Conservation (phyloP, 192 early-diverging fungal species). For the Podila minutissima region DNA sequence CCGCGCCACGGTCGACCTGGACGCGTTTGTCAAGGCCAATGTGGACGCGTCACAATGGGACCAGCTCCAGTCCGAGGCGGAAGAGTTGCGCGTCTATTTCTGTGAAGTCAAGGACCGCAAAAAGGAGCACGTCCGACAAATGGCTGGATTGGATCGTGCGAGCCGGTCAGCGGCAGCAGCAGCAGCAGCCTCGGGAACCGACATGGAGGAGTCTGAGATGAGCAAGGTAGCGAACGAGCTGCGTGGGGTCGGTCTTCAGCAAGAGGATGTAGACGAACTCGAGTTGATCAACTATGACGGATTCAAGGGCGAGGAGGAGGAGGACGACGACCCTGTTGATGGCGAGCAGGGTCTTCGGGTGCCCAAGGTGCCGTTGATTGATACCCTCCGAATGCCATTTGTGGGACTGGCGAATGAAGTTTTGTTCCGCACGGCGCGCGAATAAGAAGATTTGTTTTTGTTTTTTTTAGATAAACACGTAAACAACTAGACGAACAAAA, state of each 20-base stretch:
- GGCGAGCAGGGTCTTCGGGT: conserved; percentile 15
- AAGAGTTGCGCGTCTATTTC: conserved; percentile 15
- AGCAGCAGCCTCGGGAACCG: not conserved
- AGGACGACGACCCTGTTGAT: conserved; percentile 6
- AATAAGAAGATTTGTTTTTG: not conserved
- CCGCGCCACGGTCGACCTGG: conserved; percentile 7
- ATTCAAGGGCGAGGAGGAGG: conserved; percentile 6
- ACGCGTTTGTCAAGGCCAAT: conserved; percentile 27
- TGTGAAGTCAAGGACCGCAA: conserved; percentile 28
- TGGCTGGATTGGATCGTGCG: conserved; percentile 15
- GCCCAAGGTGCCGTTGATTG: conserved; percentile 37
- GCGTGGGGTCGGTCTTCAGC: conserved; percentile 22
- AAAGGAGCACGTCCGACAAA: conserved; percentile 20
- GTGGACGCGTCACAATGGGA: conserved; percentile 36
- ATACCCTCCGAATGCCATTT: conserved; percentile 19
- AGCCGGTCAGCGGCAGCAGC: not conserved
- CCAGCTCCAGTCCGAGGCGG: conserved; percentile 22
- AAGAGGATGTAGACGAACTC: conserved; percentile 58
- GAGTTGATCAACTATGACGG: conserved; percentile 49
- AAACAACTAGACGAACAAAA: no score
- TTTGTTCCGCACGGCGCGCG: conserved; percentile 36
- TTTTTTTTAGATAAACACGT: no score
- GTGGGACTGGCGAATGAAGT: conserved; percentile 23
- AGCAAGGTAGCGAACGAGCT: conserved; percentile 30
- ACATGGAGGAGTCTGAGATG: not conserved